Conservation (phyloP, 2,329 filamentous ascomycete species). For the Penicillium palitans region DNA sequence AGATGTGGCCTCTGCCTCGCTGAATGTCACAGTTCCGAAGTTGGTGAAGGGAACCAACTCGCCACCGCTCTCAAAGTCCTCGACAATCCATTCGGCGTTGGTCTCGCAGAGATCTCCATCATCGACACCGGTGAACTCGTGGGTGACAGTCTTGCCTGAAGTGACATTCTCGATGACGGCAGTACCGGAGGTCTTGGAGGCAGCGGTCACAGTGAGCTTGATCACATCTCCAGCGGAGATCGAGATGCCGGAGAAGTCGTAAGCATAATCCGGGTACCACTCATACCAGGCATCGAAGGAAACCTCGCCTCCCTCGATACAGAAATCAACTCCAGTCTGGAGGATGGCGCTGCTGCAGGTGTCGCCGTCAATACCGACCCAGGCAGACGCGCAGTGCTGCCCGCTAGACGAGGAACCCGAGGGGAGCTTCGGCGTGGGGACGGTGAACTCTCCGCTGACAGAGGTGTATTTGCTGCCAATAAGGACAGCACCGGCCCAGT, state of each 20-base stretch:
- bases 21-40: constrained; percentile 52
- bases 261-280: constrained; percentile 58
- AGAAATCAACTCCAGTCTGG: constrained; percentile 59
- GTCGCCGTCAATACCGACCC: constrained; percentile 62
- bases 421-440: constrained; percentile 49
- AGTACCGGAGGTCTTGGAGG: constrained; percentile 42
- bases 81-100: constrained; percentile 64
- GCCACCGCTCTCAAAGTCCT: constrained; percentile 47
- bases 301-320: constrained; percentile 40
- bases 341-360: constrained; percentile 55
- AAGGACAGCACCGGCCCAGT: constrained; percentile 61
- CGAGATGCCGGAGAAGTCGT: constrained; percentile 50
- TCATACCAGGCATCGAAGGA: constrained; percentile 60
- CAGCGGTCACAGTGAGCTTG: constrained; percentile 43
- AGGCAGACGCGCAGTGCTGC: constrained; percentile 52
- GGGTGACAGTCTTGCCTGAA: constrained; percentile 51
- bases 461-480: constrained; percentile 51
- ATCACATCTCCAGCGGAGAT: constrained; percentile 47
- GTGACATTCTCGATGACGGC: constrained; percentile 50
- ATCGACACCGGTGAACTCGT: constrained; percentile 48
- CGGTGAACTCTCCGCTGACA: constrained; percentile 54
- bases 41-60: constrained; percentile 47
- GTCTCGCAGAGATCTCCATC: constrained; percentile 50
- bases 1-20: constrained; percentile 36
- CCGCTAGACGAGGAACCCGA: constrained; percentile 32